These are phyloP conservation scores for Sequoia sempervirens DNA, from an alignment of 75 land plant species.

Conservation along the genomic window DNA sequence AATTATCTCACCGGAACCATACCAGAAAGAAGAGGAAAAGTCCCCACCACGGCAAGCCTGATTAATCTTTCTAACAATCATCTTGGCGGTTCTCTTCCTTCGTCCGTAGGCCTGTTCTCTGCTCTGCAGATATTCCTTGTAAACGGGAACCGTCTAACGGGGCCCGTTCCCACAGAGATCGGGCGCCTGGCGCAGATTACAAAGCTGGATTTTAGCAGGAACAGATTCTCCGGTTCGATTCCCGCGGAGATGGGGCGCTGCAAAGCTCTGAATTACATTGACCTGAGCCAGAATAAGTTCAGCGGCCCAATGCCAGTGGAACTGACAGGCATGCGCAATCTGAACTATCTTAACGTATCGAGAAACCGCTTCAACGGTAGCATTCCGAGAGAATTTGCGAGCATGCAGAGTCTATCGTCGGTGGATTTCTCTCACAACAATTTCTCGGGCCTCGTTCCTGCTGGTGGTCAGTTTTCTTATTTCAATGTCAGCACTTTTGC, in stretches of 20 bases:
- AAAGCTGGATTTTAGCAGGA: slow-evolving; percentile 18
- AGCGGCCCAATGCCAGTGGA: slow-evolving; percentile 26
- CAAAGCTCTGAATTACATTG: slow-evolving; percentile 23
- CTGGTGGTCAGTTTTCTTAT: slow-evolving; percentile 13
- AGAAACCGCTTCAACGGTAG: slow-evolving; percentile 24
- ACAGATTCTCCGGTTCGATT: slow-evolving; percentile 25
- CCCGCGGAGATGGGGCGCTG: slow-evolving; percentile 27
- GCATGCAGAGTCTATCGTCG: slow-evolving; percentile 20
- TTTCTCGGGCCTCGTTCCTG: slow-evolving; percentile 33
- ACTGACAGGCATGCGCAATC: slow-evolving; percentile 17
- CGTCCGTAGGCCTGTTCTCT: slow-evolving; percentile 15
- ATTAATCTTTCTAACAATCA: slow-evolving; percentile 31
- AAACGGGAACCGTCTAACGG: slow-evolving; percentile 20
- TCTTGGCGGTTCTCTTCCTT: slow-evolving; percentile 22
- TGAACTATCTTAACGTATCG: slow-evolving; percentile 26
- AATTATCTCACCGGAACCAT: slow-evolving; percentile 65
- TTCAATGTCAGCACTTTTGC: slow-evolving; percentile 28
- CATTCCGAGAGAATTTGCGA: slow-evolving; percentile 25
- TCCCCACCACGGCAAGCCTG: slow-evolving; percentile 8
- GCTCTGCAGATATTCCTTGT: slow-evolving; percentile 20
- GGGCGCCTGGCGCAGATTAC: slow-evolving; percentile 21
- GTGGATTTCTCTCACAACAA: slow-evolving; percentile 50
- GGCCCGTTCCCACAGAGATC: slow-evolving; percentile 26
- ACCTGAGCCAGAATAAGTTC: slow-evolving; percentile 28
- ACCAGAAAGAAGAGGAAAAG: slow-evolving; percentile 29